These are phyloP conservation scores for Corniculantispora saksenae DNA, from an alignment of 2,329 filamentous ascomycete genomes.

Conservation along the genomic window DNA sequence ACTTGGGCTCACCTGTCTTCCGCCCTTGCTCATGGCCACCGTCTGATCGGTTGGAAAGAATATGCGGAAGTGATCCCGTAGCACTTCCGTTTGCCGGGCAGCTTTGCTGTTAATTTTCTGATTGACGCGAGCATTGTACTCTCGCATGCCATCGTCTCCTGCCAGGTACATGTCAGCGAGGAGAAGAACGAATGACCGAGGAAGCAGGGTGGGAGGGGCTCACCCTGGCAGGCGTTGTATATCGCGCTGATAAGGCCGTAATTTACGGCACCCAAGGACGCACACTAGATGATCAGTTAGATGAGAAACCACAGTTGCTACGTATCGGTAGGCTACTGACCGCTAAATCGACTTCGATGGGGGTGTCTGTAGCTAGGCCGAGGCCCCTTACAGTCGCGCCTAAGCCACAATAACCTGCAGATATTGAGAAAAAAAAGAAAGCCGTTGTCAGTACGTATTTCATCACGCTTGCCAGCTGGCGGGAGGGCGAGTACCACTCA, in stretches of 20 bases:
- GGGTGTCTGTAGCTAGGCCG: conserved; percentile 55
- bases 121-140: conserved; percentile 43
- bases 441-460: neutral
- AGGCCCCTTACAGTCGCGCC: conserved; percentile 65
- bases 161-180: neutral
- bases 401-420: conserved; percentile 71
- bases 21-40: conserved; percentile 64
- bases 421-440: conserved; percentile 24
- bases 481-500: conserved; percentile 25
- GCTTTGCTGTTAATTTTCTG: conserved; percentile 30
- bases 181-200: neutral
- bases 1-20: conserved; percentile 50
- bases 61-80: conserved; percentile 62
- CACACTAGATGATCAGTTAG: conserved; percentile 51
- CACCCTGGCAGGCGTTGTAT: conserved; percentile 58
- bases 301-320: conserved; percentile 5
- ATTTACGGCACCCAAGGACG: conserved; percentile 79
- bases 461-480: neutral
- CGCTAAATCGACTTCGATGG: conserved; percentile 72
- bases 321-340: conserved; percentile 43
- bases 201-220: conserved; percentile 21
- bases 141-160: conserved; percentile 45
- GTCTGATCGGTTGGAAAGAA: conserved; percentile 81
- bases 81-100: conserved; percentile 24
- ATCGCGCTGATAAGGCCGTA: conserved; percentile 62